phyloP scores from a whole-genome alignment of 257 asterid genomes.

The Rauvolfia tetraphylla region DNA sequence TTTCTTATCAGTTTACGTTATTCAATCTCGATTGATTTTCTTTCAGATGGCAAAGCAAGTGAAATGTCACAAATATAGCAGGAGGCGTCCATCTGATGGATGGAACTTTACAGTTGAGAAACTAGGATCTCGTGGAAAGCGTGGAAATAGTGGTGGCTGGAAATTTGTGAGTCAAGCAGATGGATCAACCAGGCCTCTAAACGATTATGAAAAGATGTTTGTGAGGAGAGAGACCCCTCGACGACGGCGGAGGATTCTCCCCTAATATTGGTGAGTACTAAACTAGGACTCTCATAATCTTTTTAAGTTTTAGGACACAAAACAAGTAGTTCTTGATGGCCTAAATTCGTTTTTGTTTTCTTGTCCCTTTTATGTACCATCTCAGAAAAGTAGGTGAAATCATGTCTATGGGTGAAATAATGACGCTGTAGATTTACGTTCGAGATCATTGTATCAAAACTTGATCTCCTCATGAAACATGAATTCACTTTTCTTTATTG shows the following conservation, averaged over 20 bases:
- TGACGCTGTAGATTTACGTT: background rate
- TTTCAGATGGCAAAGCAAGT: constrained; percentile 65
- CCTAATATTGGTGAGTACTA: constrained; percentile 30
- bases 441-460: background rate
- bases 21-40: background rate
- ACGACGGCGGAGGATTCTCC: constrained; percentile 61
- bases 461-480: background rate
- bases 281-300: background rate
- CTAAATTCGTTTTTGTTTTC: background rate
- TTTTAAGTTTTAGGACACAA: background rate
- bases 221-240: constrained; percentile 87
- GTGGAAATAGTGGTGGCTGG: constrained; percentile 89
- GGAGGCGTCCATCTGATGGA: constrained; percentile 85
- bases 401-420: constrained; percentile 2
- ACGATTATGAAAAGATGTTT: constrained; percentile 78
- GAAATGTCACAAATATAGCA: constrained; percentile 79
- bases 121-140: constrained; percentile 67
- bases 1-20: background rate
- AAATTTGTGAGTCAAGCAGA: constrained; percentile 75
- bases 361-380: background rate
- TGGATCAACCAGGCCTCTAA: constrained; percentile 86
- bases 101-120: constrained; percentile 91
- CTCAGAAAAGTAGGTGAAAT: background rate
- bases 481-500: background rate
- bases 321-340: background rate